Evolutionary conservation across 2,329 filamentous ascomycete genomes (phyloP).

Genomic region (Cladophialophora chaetospira): DNA sequence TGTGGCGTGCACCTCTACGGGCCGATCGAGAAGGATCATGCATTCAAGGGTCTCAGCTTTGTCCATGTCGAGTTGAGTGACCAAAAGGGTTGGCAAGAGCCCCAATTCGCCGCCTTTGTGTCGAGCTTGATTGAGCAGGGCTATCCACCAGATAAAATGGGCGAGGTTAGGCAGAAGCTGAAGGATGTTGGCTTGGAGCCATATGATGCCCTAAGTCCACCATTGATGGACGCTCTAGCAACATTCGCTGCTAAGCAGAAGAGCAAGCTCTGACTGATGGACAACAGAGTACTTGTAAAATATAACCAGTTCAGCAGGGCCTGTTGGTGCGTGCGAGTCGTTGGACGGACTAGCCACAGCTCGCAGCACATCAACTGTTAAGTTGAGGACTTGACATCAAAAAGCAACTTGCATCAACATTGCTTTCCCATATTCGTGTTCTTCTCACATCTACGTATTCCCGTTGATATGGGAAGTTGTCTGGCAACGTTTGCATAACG

Average conservation of each 20-base stretch:
- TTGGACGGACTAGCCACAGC: too few species aligned
- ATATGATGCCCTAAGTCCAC: conserved; percentile 64
- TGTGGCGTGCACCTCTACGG: conserved; percentile 66
- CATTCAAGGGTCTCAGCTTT: conserved; percentile 71
- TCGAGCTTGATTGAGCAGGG: conserved; percentile 70
- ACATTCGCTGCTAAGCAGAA: conserved; percentile 56
- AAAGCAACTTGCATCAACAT: too few species aligned
- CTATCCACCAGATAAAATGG: conserved; percentile 58
- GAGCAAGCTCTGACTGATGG: conserved; percentile 13
- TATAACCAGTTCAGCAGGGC: too few species aligned
- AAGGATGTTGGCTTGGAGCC: conserved; percentile 59
- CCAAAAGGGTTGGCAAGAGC: conserved; percentile 68
- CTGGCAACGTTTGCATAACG: too few species aligned
- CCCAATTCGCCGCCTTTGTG: conserved; percentile 70
- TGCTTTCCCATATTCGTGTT: too few species aligned
- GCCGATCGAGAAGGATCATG: conserved; percentile 64
- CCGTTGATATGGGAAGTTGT: too few species aligned
- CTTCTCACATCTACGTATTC: too few species aligned
- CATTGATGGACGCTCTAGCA: conserved; percentile 64
- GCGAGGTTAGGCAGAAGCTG: conserved; percentile 57
- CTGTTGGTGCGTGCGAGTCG: too few species aligned
- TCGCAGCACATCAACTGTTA: too few species aligned
- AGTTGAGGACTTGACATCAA: too few species aligned
- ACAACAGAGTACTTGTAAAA: neutral
- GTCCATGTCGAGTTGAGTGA: conserved; percentile 65